Percentiles rank a stretch among this genome's conserved stretches.
phyloP scores from a whole-genome alignment of 2,329 filamentous ascomycete species.

The Trichophyton verrucosum region DNA sequence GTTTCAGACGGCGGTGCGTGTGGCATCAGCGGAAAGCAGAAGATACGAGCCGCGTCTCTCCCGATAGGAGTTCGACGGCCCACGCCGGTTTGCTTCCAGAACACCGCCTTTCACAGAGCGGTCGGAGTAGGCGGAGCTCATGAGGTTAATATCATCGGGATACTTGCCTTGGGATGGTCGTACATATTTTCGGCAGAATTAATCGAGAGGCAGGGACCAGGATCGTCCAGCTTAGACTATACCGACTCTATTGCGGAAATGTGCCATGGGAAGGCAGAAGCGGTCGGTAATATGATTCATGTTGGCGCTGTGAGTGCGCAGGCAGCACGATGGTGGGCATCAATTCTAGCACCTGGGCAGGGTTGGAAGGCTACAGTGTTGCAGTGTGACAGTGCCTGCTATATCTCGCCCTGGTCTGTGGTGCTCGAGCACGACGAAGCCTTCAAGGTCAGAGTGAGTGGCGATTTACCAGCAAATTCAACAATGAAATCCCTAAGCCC shows the following conservation, averaged over 20 bases:
- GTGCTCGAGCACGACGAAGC: neutral
- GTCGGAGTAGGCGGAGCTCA: neutral
- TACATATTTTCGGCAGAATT: constrained; percentile 6
- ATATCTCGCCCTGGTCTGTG: constrained; percentile 4
- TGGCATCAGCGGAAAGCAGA: constrained; percentile 5
- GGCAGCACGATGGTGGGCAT: constrained; percentile 4
- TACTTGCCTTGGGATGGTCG: constrained; percentile 6
- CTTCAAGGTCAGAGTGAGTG: neutral
- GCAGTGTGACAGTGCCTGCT: neutral
- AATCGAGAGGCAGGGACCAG: constrained; percentile 1
- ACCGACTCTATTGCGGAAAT: constrained; percentile 3
- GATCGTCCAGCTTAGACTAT: neutral
- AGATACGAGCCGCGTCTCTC: neutral
- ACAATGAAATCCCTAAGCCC: neutral
- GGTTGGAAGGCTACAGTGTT: constrained; percentile 6
- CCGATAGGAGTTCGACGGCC: constrained; percentile 3
- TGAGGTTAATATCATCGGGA: constrained; percentile 3
- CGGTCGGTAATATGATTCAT: neutral
- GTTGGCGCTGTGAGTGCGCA: neutral
- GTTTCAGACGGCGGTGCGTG: neutral
- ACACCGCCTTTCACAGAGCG: neutral
- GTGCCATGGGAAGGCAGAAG: neutral
- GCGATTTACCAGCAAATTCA: constrained; percentile 1
- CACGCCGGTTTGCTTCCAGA: neutral
- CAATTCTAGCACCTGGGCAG: constrained; percentile 5